Conservation (phyloP, 2,329 filamentous ascomycete genomes). For the Aspergillus pseudotamarii region DNA sequence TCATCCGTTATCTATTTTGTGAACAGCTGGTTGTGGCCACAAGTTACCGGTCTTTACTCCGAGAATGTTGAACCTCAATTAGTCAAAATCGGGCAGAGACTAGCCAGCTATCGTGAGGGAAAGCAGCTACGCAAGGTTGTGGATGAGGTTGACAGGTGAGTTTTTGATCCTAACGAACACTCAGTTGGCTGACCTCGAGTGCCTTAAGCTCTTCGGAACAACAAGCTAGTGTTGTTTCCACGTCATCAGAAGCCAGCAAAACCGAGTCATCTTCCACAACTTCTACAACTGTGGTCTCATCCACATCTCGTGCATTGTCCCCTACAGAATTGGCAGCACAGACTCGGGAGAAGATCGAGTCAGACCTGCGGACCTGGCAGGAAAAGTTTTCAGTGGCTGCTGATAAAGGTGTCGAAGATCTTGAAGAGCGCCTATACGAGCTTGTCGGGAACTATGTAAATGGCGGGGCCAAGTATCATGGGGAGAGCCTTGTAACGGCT, state of each 20-base stretch:
- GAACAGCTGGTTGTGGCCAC: constrained; percentile 77
- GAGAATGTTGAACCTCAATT: constrained; percentile 96
- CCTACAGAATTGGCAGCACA: constrained; percentile 46
- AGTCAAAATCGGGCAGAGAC: constrained; percentile 83
- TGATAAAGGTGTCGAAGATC: constrained; percentile 75
- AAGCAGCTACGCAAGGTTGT: constrained; percentile 64
- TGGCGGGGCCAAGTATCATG: constrained; percentile 57
- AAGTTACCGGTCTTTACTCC: constrained; percentile 75
- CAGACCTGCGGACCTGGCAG: constrained; percentile 84
- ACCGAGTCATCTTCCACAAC: constrained; percentile 25
- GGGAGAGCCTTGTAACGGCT: constrained; percentile 60
- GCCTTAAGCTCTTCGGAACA: constrained; percentile 24
- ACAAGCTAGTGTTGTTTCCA: constrained; percentile 26
- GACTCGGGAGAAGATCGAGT: constrained; percentile 66
- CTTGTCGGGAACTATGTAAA: constrained; percentile 74
- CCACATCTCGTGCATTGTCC: constrained; percentile 43
- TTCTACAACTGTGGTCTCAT: constrained; percentile 29
- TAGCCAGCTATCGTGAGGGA: constrained; percentile 66
- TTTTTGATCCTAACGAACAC: not conserved
- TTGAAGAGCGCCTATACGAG: constrained; percentile 65
- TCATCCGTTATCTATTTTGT: constrained; percentile 71
- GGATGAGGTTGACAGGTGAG: constrained; percentile 56
- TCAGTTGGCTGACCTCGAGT: constrained; percentile 12
- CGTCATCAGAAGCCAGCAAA: constrained; percentile 19
- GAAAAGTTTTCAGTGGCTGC: constrained; percentile 83